Evolutionary conservation across 2,329 filamentous ascomycete genomes (phyloP).

Genomic region (Trichoderma sp.): DNA sequence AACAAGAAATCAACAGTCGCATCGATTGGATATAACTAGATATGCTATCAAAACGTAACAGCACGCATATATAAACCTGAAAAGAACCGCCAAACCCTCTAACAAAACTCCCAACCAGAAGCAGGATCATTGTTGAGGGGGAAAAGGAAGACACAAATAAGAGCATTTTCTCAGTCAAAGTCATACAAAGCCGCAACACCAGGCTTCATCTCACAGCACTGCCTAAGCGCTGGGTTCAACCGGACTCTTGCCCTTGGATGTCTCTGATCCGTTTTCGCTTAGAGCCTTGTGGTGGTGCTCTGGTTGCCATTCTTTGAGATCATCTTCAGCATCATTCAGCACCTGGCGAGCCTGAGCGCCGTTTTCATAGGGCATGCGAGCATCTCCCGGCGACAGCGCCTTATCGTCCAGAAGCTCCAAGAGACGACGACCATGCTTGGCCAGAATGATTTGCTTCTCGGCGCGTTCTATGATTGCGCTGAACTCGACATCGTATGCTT

Average conservation of each 20-base stretch:
- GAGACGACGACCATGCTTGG: slow-evolving; percentile 83
- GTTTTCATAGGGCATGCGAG: slow-evolving; percentile 65
- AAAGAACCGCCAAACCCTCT: neutral
- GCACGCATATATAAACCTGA: neutral
- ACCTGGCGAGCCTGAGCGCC: slow-evolving; percentile 72
- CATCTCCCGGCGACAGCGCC: slow-evolving; percentile 83
- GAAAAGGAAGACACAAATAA: neutral
- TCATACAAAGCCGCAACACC: neutral
- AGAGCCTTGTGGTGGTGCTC: slow-evolving; percentile 32
- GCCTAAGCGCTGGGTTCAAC: slow-evolving; percentile 18
- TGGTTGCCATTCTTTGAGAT: slow-evolving; percentile 72
- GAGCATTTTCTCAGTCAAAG: neutral
- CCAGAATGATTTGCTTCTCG: slow-evolving; percentile 94
- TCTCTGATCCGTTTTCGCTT: slow-evolving; percentile 26
- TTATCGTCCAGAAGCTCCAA: slow-evolving; percentile 85
- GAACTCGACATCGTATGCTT: slow-evolving; percentile 87
- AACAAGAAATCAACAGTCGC: neutral
- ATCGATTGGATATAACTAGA: neutral
- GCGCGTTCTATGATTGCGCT: slow-evolving; percentile 90
- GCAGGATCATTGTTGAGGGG: neutral
- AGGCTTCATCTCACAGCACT: neutral
- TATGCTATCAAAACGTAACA: neutral
- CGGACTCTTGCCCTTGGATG: slow-evolving; percentile 28
- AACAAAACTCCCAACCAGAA: neutral
- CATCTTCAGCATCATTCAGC: slow-evolving; percentile 87